These are phyloP conservation scores for Ceratobasidium sp. DNA, from an alignment of 1,284 basidiomycete species.

Conservation along the genomic window DNA sequence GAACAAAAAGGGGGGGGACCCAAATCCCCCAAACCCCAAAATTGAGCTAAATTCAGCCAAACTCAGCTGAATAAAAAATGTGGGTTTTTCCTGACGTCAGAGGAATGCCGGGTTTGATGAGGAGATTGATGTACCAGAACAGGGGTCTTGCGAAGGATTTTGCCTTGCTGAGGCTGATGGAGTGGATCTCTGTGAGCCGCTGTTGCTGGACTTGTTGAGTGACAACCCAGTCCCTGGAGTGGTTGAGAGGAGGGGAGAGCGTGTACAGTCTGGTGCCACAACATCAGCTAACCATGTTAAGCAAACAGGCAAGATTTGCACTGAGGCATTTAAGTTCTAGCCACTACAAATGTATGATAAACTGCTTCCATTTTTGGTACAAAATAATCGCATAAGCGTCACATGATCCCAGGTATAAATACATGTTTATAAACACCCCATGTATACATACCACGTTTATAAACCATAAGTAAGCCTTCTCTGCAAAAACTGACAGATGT, in stretches of 20 bases:
- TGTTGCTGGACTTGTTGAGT: slow-evolving; percentile 28
- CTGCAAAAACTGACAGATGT: too few relatives aligned
- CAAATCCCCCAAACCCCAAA: too few relatives aligned
- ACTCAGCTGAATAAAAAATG: too few relatives aligned
- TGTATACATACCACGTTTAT: slow-evolving; percentile 1
- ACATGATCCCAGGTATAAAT: neutral
- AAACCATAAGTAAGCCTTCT: neutral
- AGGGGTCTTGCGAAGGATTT: neutral
- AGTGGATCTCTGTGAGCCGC: neutral
- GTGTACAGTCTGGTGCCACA: neutral
- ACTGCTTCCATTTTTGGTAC: neutral
- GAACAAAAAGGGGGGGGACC: too few relatives aligned
- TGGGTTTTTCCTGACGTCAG: too few relatives aligned
- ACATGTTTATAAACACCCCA: neutral
- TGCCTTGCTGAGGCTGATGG: neutral
- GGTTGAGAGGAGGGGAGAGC: neutral
- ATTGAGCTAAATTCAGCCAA: too few relatives aligned
- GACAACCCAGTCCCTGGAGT: slow-evolving; percentile 22
- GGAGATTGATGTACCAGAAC: neutral
- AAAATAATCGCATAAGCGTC: too few relatives aligned
- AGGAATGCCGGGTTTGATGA: neutral
- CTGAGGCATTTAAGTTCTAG: neutral
- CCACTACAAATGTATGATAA: neutral
- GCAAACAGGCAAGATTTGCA: too few relatives aligned
- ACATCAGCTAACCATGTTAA: neutral